Base-by-base conservation (phyloP, 1,284 basidiomycete genomes). In the Volvariella volvacea region DNA sequence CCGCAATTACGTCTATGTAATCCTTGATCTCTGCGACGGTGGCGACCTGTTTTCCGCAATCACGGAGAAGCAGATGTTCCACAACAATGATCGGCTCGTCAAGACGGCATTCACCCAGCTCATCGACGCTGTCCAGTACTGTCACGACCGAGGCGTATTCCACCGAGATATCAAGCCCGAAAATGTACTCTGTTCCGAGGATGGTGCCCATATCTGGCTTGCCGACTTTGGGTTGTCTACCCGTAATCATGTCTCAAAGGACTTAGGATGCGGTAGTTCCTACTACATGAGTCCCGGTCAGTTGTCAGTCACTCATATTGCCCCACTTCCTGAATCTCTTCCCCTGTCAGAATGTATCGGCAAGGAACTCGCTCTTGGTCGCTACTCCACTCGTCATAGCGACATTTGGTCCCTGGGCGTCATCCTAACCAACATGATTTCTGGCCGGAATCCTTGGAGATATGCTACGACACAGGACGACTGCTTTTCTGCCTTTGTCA, bases 371-470 rank as follows among this genome's bases (percentile, higher is more conserved):
- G 59, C 54, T 14, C 49, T 59, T 9, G 66, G 70, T 17, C 67
- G 67, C 19, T 95, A 92, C 67, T 85, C 78, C 39, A 85, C 90
- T 16, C 70, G 70, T 17, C 72, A 78, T 48, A 87, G 83, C 60
- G 94, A 98, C 59, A 76, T 97, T 48, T 98, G 95, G 95, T 84
- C 93, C 2, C 72, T 97, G 46, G 92, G 91, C 14, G 80, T 93
- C 53, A 76, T 83, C 50, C 73, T 94, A 43, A 77, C 87, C 54
- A 96, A 94, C 66, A 76, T 97, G 64, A 81, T 92, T 39, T 87
- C 86, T 47, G 88, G 88, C 15, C 80, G 88, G 36, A 90, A 88
- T 60, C 93, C 92, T 3, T 97, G 94, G 94, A 76, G 79, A 50
- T 73, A 77, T 53, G 92, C 94, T 3, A 78, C 72, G 39, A 64